These are phyloP conservation scores for Diaporthe sp. DNA, from an alignment of 2,329 filamentous ascomycete species.

Conservation along the genomic window DNA sequence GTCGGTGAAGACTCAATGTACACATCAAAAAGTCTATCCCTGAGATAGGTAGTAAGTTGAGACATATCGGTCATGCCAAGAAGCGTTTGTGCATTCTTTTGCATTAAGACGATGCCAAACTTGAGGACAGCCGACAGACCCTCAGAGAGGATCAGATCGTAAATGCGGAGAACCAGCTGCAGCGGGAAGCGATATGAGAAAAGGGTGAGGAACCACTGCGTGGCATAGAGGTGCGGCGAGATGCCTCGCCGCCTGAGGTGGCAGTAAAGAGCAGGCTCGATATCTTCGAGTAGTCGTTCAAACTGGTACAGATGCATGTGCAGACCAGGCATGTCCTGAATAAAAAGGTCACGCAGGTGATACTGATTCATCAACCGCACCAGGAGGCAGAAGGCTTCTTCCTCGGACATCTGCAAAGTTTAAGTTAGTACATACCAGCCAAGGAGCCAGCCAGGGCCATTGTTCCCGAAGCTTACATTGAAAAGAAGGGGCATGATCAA, in stretches of 20 bases:
- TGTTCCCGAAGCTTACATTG: constrained; percentile 72
- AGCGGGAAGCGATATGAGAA: constrained; percentile 98
- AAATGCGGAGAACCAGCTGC: constrained; percentile 95
- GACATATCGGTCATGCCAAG: constrained; percentile 93
- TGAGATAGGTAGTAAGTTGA: constrained; percentile 88
- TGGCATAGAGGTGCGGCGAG: constrained; percentile 93
- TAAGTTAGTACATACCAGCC: neutral
- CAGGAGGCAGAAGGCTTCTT: constrained; percentile 94
- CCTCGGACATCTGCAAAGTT: constrained; percentile 84
- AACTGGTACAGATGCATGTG: constrained; percentile 96
- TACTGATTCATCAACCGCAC: constrained; percentile 98
- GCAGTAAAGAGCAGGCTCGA: constrained; percentile 94
- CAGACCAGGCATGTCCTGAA: constrained; percentile 95
- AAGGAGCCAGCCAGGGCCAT: neutral
- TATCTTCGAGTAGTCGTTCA: constrained; percentile 91
- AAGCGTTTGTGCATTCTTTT: constrained; percentile 86
- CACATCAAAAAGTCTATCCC: constrained; percentile 94
- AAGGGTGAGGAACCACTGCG: constrained; percentile 98
- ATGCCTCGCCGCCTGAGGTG: constrained; percentile 91
- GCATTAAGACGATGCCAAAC: constrained; percentile 96
- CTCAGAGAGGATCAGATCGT: constrained; percentile 94
- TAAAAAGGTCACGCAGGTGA: constrained; percentile 90
- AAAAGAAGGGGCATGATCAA: constrained; percentile 96
- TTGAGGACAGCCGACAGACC: constrained; percentile 93
- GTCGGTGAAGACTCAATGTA: constrained; percentile 97